phyloP scores from a whole-genome alignment of 2,329 filamentous ascomycete species.

The Ceratocystis huliohia region DNA sequence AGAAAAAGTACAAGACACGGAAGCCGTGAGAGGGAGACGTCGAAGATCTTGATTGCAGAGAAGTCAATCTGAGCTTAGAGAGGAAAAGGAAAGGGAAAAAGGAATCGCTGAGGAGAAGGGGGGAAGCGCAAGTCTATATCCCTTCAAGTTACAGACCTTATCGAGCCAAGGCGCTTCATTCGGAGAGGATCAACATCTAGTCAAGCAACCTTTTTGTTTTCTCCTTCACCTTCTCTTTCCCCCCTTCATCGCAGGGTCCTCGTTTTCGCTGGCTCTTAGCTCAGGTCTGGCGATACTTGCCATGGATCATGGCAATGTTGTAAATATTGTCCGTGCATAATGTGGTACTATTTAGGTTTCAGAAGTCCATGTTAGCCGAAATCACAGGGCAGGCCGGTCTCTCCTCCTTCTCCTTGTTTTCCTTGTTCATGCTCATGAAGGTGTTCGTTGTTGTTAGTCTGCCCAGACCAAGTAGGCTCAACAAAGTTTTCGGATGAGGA shows the following conservation, averaged over 20 bases:
- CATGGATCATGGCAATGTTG: background rate
- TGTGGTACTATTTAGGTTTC: background rate
- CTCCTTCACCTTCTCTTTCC: background rate
- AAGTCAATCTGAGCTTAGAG: constrained; percentile 1
- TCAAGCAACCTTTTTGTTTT: background rate
- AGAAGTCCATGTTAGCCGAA: constrained; percentile 6
- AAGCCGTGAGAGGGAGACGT: background rate
- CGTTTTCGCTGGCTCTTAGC: background rate
- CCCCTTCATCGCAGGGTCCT: background rate
- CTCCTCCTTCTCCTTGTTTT: background rate
- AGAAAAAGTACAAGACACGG: background rate
- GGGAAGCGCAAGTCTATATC: background rate
- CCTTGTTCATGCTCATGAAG: background rate
- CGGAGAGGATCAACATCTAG: background rate
- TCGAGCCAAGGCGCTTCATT: background rate
- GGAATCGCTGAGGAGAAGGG: background rate
- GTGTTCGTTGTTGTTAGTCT: background rate
- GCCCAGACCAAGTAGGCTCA: constrained; percentile 5
- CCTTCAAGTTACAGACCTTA: background rate
- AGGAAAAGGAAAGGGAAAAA: background rate
- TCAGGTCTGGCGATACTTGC: background rate
- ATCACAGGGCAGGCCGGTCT: background rate
- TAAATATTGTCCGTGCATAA: background rate
- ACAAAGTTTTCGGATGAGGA: constrained; percentile 10
- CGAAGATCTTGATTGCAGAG: constrained; percentile 3